phyloP scores from a whole-genome alignment of 1,284 basidiomycete genomes.

The Peniophora sp. region DNA sequence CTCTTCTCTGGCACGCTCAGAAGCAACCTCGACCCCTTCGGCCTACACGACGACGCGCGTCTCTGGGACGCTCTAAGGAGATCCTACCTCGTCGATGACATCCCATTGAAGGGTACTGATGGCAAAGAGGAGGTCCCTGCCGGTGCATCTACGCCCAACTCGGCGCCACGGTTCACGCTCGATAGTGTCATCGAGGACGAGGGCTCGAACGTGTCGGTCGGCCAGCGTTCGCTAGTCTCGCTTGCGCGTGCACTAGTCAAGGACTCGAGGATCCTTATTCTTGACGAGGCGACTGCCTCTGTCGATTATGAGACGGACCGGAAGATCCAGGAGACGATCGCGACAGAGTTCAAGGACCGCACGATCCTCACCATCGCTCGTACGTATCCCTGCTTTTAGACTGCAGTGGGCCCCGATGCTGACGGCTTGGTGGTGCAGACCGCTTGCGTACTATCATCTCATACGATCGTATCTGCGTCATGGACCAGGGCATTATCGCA shows the following conservation, averaged over 20 bases:
- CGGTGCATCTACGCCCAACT: slow-evolving; percentile 18
- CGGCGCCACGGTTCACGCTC: slow-evolving; percentile 52
- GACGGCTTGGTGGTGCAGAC: slow-evolving; percentile 26
- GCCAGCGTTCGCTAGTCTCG: slow-evolving; percentile 69
- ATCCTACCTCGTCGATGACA: slow-evolving; percentile 61
- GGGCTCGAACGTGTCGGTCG: slow-evolving; percentile 58
- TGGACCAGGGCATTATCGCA: slow-evolving; percentile 65
- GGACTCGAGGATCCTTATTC: slow-evolving; percentile 66
- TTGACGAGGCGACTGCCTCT: slow-evolving; percentile 79
- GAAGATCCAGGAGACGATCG: slow-evolving; percentile 83
- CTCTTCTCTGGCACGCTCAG: slow-evolving; percentile 72
- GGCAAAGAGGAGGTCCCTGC: slow-evolving; percentile 26
- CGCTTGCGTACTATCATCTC: slow-evolving; percentile 73
- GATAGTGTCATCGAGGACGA: slow-evolving; percentile 82
- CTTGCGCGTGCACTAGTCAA: slow-evolving; percentile 79
- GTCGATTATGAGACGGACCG: slow-evolving; percentile 80
- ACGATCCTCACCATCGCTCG: slow-evolving; percentile 79
- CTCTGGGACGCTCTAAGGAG: slow-evolving; percentile 81
- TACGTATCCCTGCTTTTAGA: slow-evolving; percentile 22
- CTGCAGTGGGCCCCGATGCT: neutral
- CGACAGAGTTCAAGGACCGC: slow-evolving; percentile 70
- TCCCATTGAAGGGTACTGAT: slow-evolving; percentile 11
- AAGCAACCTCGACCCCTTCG: slow-evolving; percentile 79
- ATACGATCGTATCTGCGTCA: slow-evolving; percentile 69
- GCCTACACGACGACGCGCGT: slow-evolving; percentile 61